Conservation (phyloP, 78 protist genomes). For the Dictyostelium purpureum region DNA sequence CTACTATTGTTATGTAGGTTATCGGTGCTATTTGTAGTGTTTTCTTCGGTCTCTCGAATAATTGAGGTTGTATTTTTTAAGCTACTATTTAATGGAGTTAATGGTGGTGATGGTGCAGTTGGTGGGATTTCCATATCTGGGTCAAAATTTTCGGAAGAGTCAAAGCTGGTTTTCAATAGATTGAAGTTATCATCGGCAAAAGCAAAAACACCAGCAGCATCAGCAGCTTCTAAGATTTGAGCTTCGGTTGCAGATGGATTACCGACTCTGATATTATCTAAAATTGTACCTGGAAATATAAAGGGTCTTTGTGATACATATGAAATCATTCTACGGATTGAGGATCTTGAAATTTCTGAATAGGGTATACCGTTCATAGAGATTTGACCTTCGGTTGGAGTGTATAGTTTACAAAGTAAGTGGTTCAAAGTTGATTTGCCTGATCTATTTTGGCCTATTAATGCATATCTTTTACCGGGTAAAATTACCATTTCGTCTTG, state of each 20-base stretch:
- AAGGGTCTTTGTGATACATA: conserved; percentile 78
- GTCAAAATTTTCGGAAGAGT: not conserved
- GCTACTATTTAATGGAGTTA: not conserved
- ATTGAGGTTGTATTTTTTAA: not conserved
- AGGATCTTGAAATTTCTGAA: conserved; percentile 62
- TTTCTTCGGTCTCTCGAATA: too few relatives aligned
- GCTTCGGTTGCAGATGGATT: conserved; percentile 77
- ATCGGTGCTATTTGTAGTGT: not conserved
- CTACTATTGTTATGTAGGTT: not conserved
- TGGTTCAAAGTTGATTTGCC: conserved; percentile 77
- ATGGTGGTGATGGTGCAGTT: too few relatives aligned
- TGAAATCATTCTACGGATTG: conserved; percentile 53
- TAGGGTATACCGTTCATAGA: conserved; percentile 76
- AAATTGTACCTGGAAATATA: conserved; percentile 73
- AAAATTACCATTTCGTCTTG: conserved; percentile 47
- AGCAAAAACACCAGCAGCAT: conserved; percentile 80
- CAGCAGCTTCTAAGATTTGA: conserved; percentile 65
- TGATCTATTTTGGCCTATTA: conserved; percentile 65
- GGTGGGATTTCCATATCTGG: not conserved
- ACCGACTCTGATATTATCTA: conserved; percentile 76
- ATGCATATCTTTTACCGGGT: conserved; percentile 76
- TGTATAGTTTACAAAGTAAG: conserved; percentile 56
- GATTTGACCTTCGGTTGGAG: conserved; percentile 58
- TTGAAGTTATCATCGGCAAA: conserved; percentile 45
- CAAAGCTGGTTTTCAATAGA: not conserved